Base-by-base conservation (phyloP, 2,329 filamentous ascomycete species). In the Didymella lethalis region DNA sequence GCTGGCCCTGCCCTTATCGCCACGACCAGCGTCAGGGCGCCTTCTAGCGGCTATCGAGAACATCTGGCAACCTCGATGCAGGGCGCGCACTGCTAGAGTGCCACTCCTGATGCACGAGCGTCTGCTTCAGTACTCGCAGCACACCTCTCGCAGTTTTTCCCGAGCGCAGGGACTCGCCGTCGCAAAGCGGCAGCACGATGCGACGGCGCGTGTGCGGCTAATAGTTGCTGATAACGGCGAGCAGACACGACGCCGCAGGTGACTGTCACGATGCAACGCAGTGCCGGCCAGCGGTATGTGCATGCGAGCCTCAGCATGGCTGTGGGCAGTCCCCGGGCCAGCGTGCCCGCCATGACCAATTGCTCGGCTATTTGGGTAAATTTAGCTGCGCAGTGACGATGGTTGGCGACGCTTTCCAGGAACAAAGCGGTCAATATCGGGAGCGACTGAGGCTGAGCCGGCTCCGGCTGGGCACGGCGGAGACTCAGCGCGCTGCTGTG, bases 351-450 rank as follows among this genome's bases (percentile, higher is more conserved):
- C 59, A 65, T 65, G 65, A 66, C 65, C 64, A 68, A 67, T 64
- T 34, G 25, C 57, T 57, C 51, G 53, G 60, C 55, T 60, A 49
- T 53, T 58, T 62, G 60, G 59, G 62, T 73, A 73, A 71, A 67
- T 70, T 71, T 73, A 72, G 70, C 57, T 63, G 60, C 57, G 46
- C 54, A 46, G 56, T 59, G 49, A 49, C 59, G 57, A 50, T 54
- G 46, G 40, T 41, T 59, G 63, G 71, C 73, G 70, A 73, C 61
- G 68, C 58, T 74, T 67, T 70, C 72, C 72, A 72, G 65, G 63
- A 57, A 66, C 64, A 64, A 61, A 60, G 70, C 74, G 73, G 71
- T 71, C 73, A 74, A 71, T 70, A 59, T 69, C 74, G 73, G 74
- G 65, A 68, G 49, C 11, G 32, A 57, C 26, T 66, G 64, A 70